Percentiles rank a stretch among this genome's conserved stretches.
These are phyloP conservation scores for Metschnikowia continentalis DNA, from an alignment of 805 yeast genomes.

Conservation along the genomic window DNA sequence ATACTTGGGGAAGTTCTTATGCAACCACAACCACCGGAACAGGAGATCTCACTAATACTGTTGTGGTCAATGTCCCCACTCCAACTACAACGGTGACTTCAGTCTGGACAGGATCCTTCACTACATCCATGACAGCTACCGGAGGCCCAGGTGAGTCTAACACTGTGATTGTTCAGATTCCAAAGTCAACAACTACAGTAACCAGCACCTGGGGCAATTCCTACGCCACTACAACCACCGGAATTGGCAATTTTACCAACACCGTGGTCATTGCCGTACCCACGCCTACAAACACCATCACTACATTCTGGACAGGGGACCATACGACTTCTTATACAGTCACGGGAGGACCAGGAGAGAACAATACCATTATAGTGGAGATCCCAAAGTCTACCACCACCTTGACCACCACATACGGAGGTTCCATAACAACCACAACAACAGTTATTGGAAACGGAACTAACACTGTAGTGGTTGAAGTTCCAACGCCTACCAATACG, in stretches of 20 bases:
- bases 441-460: background rate
- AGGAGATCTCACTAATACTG: background rate
- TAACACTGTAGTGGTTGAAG: slow-evolving; percentile 8
- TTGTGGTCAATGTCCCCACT: background rate
- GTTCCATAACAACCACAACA: slow-evolving; percentile 8
- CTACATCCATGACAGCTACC: background rate
- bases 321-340: background rate
- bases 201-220: background rate
- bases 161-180: background rate
- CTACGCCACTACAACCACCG: background rate
- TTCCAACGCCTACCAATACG: too few relatives aligned
- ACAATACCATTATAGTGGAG: slow-evolving; percentile 9
- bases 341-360: background rate
- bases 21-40: background rate
- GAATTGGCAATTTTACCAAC: background rate
- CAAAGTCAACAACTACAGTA: background rate
- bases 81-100: background rate
- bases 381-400: slow-evolving; percentile 17
- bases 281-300: slow-evolving; percentile 6
- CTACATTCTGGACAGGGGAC: slow-evolving; percentile 1
- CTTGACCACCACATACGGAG: slow-evolving; percentile 13
- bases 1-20: background rate
- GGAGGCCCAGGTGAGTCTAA: background rate
- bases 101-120: too few relatives aligned
- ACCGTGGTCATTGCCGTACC: background rate